Evolutionary conservation across 257 asterid species (phyloP).

Genomic region (Solanum ossicruentum): DNA sequence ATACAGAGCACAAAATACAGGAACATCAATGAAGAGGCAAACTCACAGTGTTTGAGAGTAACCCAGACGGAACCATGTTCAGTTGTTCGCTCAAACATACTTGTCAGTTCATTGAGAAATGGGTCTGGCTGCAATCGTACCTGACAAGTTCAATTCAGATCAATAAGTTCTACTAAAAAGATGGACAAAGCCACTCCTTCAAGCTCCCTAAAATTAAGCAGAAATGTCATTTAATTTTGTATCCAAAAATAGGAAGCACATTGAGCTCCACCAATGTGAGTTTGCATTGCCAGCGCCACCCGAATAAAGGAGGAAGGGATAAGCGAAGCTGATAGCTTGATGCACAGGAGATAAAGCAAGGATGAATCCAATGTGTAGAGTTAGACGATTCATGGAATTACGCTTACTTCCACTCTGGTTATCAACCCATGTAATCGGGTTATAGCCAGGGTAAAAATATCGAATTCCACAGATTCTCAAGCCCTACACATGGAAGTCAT

Average conservation of each 20-base stretch:
- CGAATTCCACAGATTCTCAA: neutral
- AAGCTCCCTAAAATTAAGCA: neutral
- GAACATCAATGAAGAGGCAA: neutral
- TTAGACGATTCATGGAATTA: neutral
- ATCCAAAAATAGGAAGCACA: neutral
- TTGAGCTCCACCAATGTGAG: neutral
- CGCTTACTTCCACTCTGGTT: neutral
- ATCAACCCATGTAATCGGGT: neutral
- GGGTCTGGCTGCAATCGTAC: slow-evolving; percentile 73
- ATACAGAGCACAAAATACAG: neutral
- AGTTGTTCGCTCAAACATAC: slow-evolving; percentile 64
- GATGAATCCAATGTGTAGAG: neutral
- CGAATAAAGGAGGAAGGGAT: neutral
- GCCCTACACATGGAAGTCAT: neutral
- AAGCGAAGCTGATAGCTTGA: neutral
- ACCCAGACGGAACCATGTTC: slow-evolving; percentile 81
- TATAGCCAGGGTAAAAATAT: neutral
- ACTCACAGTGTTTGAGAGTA: slow-evolving; percentile 64
- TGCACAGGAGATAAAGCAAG: neutral
- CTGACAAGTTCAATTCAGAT: slow-evolving; percentile 10
- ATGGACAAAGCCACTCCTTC: neutral
- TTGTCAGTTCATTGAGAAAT: slow-evolving; percentile 60
- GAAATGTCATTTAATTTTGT: neutral
- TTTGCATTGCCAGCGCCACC: neutral
- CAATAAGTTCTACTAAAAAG: neutral